Evolutionary conservation across 2,329 filamentous ascomycete genomes (phyloP).

Genomic region (Fusarium solani-melongenae): DNA sequence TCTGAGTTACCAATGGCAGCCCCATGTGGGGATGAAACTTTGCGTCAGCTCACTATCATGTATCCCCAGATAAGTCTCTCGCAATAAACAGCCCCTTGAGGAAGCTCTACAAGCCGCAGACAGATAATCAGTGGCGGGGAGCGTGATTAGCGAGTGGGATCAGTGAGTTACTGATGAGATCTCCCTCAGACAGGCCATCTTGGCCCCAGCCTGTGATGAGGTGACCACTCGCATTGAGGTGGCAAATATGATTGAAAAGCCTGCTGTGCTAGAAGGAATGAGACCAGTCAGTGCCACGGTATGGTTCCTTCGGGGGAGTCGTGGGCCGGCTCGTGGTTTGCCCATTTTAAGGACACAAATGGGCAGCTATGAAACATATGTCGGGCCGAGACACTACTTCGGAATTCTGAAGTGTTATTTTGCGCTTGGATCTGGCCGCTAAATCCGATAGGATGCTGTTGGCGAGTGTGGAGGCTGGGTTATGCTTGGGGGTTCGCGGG

Average conservation of each 20-base stretch:
- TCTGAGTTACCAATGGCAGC: not conserved
- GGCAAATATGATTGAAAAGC: not conserved
- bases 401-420: not conserved
- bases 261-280: not conserved
- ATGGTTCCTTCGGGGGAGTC: not conserved
- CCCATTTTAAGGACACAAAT: not conserved
- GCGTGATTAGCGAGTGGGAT: not conserved
- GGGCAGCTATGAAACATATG: not conserved
- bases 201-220: not conserved
- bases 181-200: not conserved
- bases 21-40: not conserved
- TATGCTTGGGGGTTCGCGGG: not conserved
- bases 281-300: not conserved
- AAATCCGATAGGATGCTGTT: not conserved
- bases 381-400: not conserved
- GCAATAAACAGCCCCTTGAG: not conserved
- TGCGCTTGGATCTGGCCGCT: not conserved
- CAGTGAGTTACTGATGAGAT: not conserved
- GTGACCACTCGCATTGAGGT: not conserved
- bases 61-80: not conserved
- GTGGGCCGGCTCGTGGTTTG: not conserved
- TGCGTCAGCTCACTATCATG: not conserved
- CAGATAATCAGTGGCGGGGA: not conserved
- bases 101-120: fast-evolving
- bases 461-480: not conserved